Base-by-base conservation (phyloP, 371 early-diverging fungal genomes). In the Sporodiniella umbellata region DNA sequence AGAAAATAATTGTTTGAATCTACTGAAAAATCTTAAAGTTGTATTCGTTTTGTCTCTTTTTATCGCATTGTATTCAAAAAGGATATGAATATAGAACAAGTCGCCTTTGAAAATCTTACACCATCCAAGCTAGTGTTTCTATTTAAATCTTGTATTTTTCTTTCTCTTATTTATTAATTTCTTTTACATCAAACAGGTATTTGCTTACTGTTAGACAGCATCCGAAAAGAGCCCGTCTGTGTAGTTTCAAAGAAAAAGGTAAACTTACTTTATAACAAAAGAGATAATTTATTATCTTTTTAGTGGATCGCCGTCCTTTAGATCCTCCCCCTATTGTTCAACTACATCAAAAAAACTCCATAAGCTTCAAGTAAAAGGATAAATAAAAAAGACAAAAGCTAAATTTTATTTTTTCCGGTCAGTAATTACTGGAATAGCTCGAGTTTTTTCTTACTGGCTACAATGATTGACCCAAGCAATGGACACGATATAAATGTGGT, bases 181-280 rank as follows among this genome's bases (percentile, higher is more conserved):
- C n/a, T n/a, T n/a, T n/a, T 40, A 4, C 18, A 11, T 35, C 33
- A 3, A 23, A 37, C 48, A 62, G 59, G 8, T 69, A 66, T 48
- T 19, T 45, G 6, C 42, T 73, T 14, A 51, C 66, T 22, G 70
- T 81, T 19, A 67, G 68, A 19, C 82, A 81, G 50, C 76, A 79
- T 37, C 82, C 82, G 2, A 38, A 51, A 47, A 76, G 71, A 43
- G 82, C 79, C 21, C 56, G 79, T 30, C 68, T 78, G 26, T 79
- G 82, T 55, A 79, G 78, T 54, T 72, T 69, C 42, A 75, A 74
- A 50, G 82, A 81, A 33, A 72, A 76, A 72, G 80, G 75, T 68
- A 51, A 10, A 19, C 10, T 26, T 15, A 25, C 15, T 33, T 11
- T 42, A 15, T 22, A 19, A 26, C 14, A 15, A 24, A 45, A n/a